phyloP scores from a whole-genome alignment of 352 stramenopile species.

The Phytophthora boehmeriae region DNA sequence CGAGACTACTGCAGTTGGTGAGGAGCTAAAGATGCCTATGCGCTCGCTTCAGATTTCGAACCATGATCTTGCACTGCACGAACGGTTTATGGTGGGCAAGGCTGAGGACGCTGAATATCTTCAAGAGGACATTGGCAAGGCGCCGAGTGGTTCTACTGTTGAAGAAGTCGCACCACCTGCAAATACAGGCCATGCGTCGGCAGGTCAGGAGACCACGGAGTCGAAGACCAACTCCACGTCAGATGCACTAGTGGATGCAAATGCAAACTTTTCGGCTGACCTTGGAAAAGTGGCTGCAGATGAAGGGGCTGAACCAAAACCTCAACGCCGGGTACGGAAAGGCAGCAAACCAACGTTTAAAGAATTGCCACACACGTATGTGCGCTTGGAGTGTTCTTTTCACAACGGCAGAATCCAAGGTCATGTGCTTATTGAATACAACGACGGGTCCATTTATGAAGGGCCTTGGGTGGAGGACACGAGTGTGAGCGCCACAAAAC shows the following conservation, averaged over 20 bases:
- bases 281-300: constrained; percentile 1
- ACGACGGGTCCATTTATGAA: constrained; percentile 82
- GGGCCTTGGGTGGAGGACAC: constrained; percentile 78
- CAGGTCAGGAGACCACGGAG: constrained; percentile 29
- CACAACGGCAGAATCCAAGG: constrained; percentile 67
- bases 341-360: constrained; percentile 20
- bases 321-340: constrained; percentile 4
- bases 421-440: constrained; percentile 74
- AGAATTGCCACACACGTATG: constrained; percentile 71
- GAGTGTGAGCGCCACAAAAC: constrained; percentile 48
- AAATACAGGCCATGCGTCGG: constrained; percentile 5
- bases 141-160: neutral
- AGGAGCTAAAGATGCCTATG: constrained; percentile 50
- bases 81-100: constrained; percentile 75
- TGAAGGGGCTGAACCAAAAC: constrained; percentile 9
- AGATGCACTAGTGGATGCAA: neutral
- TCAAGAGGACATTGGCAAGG: constrained; percentile 34
- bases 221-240: neutral
- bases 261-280: neutral
- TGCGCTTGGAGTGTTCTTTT: constrained; percentile 77
- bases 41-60: constrained; percentile 76
- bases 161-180: neutral
- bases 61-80: constrained; percentile 69
- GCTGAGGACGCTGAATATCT: constrained; percentile 63
- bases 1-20: constrained; percentile 13